phyloP scores from a whole-genome alignment of 345 rosid species.

The Rhizophora apiculata region DNA sequence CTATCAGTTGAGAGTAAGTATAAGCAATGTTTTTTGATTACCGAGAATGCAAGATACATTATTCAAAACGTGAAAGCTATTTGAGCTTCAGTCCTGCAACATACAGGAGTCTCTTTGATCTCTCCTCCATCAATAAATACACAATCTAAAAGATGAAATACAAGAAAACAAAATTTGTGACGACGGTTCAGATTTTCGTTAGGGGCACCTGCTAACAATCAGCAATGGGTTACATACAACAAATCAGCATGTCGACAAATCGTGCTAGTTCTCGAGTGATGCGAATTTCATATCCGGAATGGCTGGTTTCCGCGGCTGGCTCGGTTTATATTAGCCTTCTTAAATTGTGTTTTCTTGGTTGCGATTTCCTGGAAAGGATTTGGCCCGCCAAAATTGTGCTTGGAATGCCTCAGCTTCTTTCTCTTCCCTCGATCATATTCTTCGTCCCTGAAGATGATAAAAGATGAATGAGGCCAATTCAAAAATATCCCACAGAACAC shows the following conservation, averaged over 20 bases:
- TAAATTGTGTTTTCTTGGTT: slow-evolving; percentile 37
- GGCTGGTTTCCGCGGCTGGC: slow-evolving; percentile 40
- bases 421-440: slow-evolving; percentile 93
- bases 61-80: too few relatives aligned
- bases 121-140: neutral
- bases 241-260: slow-evolving; percentile 21
- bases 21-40: too few relatives aligned
- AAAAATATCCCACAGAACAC: neutral
- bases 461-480: neutral
- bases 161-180: slow-evolving; percentile 1
- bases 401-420: slow-evolving; percentile 58
- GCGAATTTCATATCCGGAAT: slow-evolving; percentile 47
- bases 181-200: neutral
- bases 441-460: slow-evolving; percentile 59
- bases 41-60: too few relatives aligned
- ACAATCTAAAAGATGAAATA: too few relatives aligned
- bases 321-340: slow-evolving; percentile 35
- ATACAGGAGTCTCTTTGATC: neutral
- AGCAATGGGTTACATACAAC: slow-evolving; percentile 12
- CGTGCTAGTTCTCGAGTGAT: slow-evolving; percentile 3
- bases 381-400: slow-evolving; percentile 47
- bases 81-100: too few relatives aligned
- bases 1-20: too few relatives aligned
- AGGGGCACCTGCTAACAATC: too few relatives aligned
- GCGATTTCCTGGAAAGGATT: slow-evolving; percentile 79